Conservation (phyloP, 2,329 filamentous ascomycete genomes). For the Fusarium compactum region DNA sequence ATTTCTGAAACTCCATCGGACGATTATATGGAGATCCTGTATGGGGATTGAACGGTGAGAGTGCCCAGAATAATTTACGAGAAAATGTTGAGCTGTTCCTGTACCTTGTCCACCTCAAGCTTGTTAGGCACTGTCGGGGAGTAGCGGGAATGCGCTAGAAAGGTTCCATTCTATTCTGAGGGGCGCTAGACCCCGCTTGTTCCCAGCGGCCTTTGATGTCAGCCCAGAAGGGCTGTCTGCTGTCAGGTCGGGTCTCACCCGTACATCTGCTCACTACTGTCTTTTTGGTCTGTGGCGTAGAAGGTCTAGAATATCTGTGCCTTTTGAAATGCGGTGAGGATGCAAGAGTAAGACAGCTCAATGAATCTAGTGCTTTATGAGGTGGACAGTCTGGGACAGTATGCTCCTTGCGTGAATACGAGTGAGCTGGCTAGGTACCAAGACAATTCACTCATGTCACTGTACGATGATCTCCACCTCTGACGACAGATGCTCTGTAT, state of each 20-base stretch:
- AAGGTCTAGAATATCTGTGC: constrained; percentile 9
- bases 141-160: constrained; percentile 10
- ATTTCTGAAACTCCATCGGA: not conserved
- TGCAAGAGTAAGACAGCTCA: not conserved
- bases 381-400: too few relatives aligned
- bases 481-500: constrained; percentile 1
- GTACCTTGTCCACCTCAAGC: not conserved
- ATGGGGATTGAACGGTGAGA: not conserved
- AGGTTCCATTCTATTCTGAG: constrained; percentile 31
- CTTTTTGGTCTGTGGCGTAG: constrained; percentile 1
- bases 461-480: constrained; percentile 9
- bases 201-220: constrained; percentile 4
- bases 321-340: constrained; percentile 8
- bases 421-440: not conserved
- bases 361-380: too few relatives aligned
- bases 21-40: not conserved
- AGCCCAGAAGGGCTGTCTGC: constrained; percentile 26
- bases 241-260: not conserved
- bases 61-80: not conserved
- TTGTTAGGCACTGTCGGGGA: not conserved
- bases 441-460: not conserved
- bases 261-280: not conserved
- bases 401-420: not conserved
- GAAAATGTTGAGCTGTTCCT: constrained; percentile 4
- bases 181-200: constrained; percentile 20